Evolutionary conservation across 495 filamentous ascomycete species (phyloP).

Genomic region (Margaritispora aquatica): DNA sequence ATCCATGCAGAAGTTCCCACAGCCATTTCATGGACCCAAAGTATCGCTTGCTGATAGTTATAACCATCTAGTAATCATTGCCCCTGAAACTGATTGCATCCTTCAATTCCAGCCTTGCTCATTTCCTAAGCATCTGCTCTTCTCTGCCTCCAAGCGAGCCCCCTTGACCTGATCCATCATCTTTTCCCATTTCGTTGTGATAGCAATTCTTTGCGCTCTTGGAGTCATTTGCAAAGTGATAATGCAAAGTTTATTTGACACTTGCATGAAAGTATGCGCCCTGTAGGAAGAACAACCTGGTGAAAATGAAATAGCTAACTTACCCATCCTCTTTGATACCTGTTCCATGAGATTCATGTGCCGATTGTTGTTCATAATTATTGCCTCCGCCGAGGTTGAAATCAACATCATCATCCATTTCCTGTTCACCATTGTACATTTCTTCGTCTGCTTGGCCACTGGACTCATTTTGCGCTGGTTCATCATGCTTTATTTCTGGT

Average conservation of each 20-base stretch:
- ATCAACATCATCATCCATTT: constrained; percentile 59
- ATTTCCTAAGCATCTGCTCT: not conserved
- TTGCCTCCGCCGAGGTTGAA: constrained; percentile 45
- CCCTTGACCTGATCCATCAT: not conserved
- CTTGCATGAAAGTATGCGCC: constrained; percentile 7
- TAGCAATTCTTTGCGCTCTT: not conserved
- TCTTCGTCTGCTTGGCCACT: constrained; percentile 46
- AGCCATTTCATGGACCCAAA: not conserved
- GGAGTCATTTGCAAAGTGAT: not conserved
- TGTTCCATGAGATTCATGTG: constrained; percentile 22
- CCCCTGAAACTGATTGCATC: not conserved
- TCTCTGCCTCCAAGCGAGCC: not conserved
- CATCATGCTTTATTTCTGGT: constrained; percentile 21
- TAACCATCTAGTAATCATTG: not conserved
- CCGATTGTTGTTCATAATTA: constrained; percentile 25
- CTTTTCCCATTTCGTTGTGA: not conserved
- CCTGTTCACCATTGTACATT: constrained; percentile 28
- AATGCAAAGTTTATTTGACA: not conserved
- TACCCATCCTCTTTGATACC: constrained; percentile 99
- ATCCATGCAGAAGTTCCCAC: not conserved
- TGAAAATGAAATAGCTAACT: constrained; percentile 46
- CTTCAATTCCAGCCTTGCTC: not conserved
- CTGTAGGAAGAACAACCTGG: too few species aligned
- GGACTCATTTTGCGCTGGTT: constrained; percentile 26
- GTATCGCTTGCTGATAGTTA: not conserved